phyloP scores from a whole-genome alignment of 495 filamentous ascomycete genomes.

The Aspergillus nanangensis region DNA sequence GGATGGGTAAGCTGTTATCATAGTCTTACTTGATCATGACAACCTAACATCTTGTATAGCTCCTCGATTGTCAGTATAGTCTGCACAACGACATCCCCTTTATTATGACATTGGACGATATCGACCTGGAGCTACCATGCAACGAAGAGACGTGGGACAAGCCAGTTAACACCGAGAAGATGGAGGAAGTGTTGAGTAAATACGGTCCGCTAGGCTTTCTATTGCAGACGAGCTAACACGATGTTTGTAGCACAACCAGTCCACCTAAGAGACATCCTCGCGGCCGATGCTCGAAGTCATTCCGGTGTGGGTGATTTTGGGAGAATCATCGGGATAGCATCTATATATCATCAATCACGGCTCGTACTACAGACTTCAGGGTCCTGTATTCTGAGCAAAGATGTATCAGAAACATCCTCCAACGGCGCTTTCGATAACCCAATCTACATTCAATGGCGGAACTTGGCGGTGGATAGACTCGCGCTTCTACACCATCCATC shows the following conservation, averaged over 20 bases:
- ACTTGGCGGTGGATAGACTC: not conserved
- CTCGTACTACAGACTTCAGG: not conserved
- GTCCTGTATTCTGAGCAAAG: not conserved
- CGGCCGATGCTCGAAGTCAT: not conserved
- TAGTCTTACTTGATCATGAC: not conserved
- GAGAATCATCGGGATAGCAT: not conserved
- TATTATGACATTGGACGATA: not conserved
- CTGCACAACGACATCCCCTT: not conserved
- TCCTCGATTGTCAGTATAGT: not conserved
- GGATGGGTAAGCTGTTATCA: not conserved
- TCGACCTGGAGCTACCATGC: not conserved
- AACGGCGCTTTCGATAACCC: not conserved
- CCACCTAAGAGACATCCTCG: not conserved
- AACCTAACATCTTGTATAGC: not conserved
- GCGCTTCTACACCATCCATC: not conserved
- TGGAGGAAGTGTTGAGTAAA: not conserved
- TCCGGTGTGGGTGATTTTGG: not conserved
- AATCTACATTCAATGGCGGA: not conserved
- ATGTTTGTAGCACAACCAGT: not conserved
- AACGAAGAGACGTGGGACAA: not conserved
- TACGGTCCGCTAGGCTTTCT: too few relatives aligned
- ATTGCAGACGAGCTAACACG: too few relatives aligned
- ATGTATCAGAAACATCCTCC: not conserved
- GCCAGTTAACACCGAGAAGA: not conserved
- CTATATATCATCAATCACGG: not conserved